These are phyloP conservation scores for Choricystis sp. DNA, from an alignment of 139 green algal genomes.

Conservation along the genomic window DNA sequence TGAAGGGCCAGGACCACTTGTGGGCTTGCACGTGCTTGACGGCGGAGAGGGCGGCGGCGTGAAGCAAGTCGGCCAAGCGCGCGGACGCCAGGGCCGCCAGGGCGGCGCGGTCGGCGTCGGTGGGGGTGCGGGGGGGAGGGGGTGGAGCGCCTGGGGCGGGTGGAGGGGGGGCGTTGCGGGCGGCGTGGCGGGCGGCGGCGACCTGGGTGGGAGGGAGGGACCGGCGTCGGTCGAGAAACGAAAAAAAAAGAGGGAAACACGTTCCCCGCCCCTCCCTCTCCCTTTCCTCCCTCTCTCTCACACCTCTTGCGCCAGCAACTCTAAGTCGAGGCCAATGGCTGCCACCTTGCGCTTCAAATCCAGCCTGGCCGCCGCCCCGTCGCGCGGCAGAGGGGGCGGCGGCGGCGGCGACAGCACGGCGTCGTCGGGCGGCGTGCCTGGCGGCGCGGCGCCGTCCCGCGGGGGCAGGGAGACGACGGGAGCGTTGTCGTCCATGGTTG, in stretches of 20 bases:
- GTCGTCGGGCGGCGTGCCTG: background rate
- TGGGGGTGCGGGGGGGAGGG: background rate
- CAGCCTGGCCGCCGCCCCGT: background rate
- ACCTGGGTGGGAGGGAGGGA: background rate
- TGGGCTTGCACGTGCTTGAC: background rate
- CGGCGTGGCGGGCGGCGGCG: constrained; percentile 19
- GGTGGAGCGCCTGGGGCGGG: background rate
- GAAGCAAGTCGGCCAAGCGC: background rate
- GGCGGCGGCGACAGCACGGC: too few relatives aligned
- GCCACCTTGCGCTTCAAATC: constrained; percentile 20
- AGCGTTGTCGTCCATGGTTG: too few relatives aligned
- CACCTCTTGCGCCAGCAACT: constrained; percentile 25
- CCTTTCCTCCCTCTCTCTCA: too few relatives aligned
- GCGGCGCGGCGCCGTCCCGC: too few relatives aligned
- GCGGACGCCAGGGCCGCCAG: background rate
- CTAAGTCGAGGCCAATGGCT: constrained; percentile 22
- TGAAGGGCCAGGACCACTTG: constrained; percentile 72
- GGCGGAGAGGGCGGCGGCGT: background rate
- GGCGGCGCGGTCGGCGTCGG: background rate
- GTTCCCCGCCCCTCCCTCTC: background rate
- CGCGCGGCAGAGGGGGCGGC: background rate
- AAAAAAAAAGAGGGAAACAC: background rate
- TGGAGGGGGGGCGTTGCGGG: too few relatives aligned
- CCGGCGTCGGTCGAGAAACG: background rate
- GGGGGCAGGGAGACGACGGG: too few relatives aligned